Percentiles rank a stretch among this genome's conserved stretches.
Conservation (phyloP, 2,329 filamentous ascomycete species). For the Nemania diffusa region DNA sequence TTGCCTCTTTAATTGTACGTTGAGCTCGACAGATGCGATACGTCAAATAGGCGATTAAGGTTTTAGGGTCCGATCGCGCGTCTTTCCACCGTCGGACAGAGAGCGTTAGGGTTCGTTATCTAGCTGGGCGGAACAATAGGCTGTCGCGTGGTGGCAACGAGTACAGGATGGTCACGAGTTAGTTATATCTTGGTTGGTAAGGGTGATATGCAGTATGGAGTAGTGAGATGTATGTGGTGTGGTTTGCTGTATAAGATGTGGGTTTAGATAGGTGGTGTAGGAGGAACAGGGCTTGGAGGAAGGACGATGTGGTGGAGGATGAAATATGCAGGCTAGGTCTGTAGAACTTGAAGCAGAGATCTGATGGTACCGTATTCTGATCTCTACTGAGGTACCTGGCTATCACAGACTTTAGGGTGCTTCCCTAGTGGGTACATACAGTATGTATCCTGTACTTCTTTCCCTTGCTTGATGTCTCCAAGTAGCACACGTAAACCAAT, state of each 20-base stretch:
- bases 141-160: not conserved
- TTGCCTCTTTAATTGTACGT: not conserved
- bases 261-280: conserved; percentile 14
- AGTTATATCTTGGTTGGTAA: not conserved
- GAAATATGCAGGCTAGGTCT: conserved; percentile 6
- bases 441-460: not conserved
- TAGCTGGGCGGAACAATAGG: not conserved
- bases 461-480: not conserved
- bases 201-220: not conserved
- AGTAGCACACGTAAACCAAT: not conserved
- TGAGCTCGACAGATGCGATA: not conserved
- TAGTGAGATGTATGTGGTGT: not conserved
- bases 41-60: not conserved
- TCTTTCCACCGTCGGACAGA: not conserved
- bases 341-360: conserved; percentile 30
- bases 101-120: not conserved
- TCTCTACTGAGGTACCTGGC: not conserved
- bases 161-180: not conserved
- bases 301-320: conserved; percentile 26
- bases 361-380: not conserved
- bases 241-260: not conserved
- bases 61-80: conserved; percentile 1
- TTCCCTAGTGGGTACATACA: not conserved
- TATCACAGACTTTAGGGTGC: not conserved
- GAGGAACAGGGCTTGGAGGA: conserved; percentile 8